Percentiles rank a stretch among this genome's conserved stretches.
Conservation (phyloP, 805 yeast genomes). For the Lachancea dasiensis region DNA sequence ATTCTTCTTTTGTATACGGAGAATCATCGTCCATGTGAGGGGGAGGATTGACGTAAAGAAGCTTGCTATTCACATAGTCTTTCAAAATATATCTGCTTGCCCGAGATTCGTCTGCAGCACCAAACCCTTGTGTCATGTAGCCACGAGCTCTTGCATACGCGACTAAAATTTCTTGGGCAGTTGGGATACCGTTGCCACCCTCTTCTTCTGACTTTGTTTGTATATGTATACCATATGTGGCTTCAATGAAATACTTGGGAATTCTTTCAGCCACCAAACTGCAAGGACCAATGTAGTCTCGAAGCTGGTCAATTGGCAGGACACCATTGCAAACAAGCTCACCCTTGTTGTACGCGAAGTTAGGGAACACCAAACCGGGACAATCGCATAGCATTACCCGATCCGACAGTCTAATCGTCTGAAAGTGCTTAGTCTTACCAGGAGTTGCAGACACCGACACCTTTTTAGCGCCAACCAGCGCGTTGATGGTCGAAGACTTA, state of each 20-base stretch:
- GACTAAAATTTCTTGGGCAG: conserved; percentile 79
- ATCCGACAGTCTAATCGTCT: conserved; percentile 81
- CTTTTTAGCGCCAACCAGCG: conserved; percentile 90
- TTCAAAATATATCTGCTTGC: conserved; percentile 89
- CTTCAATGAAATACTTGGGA: conserved; percentile 85
- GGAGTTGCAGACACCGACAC: conserved; percentile 99
- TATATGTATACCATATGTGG: conserved; percentile 87
- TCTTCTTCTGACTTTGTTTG: conserved; percentile 69
- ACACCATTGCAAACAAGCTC: conserved; percentile 98
- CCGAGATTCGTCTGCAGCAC: conserved; percentile 93
- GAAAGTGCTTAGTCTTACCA: conserved; percentile 98
- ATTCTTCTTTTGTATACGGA: conserved; percentile 45
- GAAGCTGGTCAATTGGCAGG: conserved; percentile 93
- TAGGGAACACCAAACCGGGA: conserved; percentile 98
- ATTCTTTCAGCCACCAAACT: conserved; percentile 80
- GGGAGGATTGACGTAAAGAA: conserved; percentile 82
- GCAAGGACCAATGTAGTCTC: conserved; percentile 87
- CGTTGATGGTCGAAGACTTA: conserved; percentile 96
- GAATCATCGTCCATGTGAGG: conserved; percentile 60
- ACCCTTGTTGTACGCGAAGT: conserved; percentile 93
- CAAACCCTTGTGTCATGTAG: conserved; percentile 94
- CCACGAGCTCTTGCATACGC: conserved; percentile 98
- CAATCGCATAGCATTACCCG: conserved; percentile 91
- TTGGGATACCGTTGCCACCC: conserved; percentile 86
- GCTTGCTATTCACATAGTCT: conserved; percentile 91